Conservation (phyloP, 2,329 filamentous ascomycete genomes). For the Claviceps spartinae region DNA sequence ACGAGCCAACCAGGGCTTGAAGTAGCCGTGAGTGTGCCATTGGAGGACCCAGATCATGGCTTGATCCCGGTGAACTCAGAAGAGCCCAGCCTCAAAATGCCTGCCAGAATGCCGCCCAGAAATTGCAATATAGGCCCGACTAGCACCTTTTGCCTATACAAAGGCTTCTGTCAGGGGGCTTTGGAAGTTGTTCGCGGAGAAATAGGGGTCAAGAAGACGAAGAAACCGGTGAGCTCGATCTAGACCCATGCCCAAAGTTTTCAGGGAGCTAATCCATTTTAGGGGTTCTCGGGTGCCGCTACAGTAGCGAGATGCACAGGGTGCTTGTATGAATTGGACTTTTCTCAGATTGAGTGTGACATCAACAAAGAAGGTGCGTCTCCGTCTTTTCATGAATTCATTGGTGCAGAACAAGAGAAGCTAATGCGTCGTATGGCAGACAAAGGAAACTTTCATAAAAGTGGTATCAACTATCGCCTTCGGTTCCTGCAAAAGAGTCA, state of each 20-base stretch:
- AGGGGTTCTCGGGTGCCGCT: slow-evolving; percentile 28
- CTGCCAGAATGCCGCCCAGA: neutral
- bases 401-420: neutral
- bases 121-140: slow-evolving; percentile 29
- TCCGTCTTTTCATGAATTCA: slow-evolving; percentile 10
- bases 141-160: slow-evolving; percentile 39
- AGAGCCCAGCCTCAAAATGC: neutral
- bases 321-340: slow-evolving; percentile 42
- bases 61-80: slow-evolving; percentile 12
- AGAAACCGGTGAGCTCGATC: slow-evolving; percentile 27
- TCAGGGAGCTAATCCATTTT: slow-evolving; percentile 1
- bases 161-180: slow-evolving; percentile 43
- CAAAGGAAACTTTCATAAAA: slow-evolving; percentile 31
- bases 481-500: slow-evolving; percentile 45
- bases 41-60: slow-evolving; percentile 7
- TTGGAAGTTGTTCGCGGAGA: slow-evolving; percentile 34
- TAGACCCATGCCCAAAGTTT: neutral
- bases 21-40: neutral
- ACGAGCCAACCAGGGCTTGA: slow-evolving; percentile 2
- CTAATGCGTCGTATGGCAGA: neutral
- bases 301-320: slow-evolving; percentile 37
- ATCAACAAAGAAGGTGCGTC: slow-evolving; percentile 31
- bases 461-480: slow-evolving; percentile 34
- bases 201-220: slow-evolving; percentile 35
- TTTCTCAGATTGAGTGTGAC: slow-evolving; percentile 37